Evolutionary conservation across 2,329 filamentous ascomycete species (phyloP).

Genomic region (Pyrenophora graminea): DNA sequence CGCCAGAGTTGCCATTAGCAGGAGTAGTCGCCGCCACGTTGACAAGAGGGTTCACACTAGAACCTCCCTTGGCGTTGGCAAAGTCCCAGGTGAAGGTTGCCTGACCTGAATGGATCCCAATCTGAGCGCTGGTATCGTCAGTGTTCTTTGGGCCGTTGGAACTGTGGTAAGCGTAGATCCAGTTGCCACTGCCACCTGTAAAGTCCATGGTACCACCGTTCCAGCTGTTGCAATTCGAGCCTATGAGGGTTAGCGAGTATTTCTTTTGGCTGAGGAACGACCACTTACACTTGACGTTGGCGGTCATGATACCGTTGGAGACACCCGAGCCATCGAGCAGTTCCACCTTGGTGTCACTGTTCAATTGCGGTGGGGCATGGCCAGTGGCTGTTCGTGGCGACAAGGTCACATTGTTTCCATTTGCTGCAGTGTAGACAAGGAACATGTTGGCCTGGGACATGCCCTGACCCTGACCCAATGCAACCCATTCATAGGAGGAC

Average conservation of each 20-base stretch:
- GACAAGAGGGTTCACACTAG: constrained; percentile 50
- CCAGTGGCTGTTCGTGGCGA: constrained; percentile 57
- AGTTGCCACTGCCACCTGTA: constrained; percentile 49
- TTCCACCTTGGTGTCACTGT: constrained; percentile 50
- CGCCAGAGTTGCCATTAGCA: constrained; percentile 7
- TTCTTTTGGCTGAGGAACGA: not conserved
- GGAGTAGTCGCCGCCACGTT: constrained; percentile 27
- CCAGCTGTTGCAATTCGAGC: constrained; percentile 59
- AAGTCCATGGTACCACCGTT: constrained; percentile 58
- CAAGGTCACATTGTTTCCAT: constrained; percentile 60
- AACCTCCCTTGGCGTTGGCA: constrained; percentile 56
- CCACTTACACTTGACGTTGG: constrained; percentile 58
- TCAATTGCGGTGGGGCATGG: constrained; percentile 49
- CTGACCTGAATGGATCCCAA: constrained; percentile 52
- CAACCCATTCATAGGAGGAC: constrained; percentile 58
- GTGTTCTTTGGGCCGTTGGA: constrained; percentile 55
- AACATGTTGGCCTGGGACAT: constrained; percentile 65
- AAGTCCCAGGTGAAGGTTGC: constrained; percentile 54
- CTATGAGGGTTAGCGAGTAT: constrained; percentile 31
- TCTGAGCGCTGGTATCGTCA: constrained; percentile 49
- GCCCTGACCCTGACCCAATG: constrained; percentile 58
- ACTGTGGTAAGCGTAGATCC: constrained; percentile 56
- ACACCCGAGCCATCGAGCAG: constrained; percentile 61
- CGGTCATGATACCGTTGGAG: constrained; percentile 56
- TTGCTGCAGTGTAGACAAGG: constrained; percentile 59